These are phyloP conservation scores for Psidium guajava DNA, from an alignment of 345 rosid genomes.

Conservation along the genomic window DNA sequence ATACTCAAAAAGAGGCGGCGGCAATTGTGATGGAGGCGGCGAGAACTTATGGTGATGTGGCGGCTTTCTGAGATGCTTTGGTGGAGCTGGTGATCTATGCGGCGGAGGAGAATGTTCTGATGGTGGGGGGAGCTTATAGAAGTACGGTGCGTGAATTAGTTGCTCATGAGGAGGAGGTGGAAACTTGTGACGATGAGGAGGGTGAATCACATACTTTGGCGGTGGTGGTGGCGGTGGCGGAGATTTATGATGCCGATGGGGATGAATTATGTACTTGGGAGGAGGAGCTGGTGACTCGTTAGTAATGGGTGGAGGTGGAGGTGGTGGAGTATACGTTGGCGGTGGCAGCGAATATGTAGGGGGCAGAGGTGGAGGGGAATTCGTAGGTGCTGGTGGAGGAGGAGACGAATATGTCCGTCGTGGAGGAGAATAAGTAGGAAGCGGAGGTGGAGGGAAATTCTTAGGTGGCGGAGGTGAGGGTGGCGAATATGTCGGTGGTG, in stretches of 20 bases:
- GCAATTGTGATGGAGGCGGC: not conserved
- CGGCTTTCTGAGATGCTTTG: not conserved
- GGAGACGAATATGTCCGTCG: not conserved
- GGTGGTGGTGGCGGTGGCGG: not conserved
- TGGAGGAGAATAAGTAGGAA: not conserved
- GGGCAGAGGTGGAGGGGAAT: not conserved
- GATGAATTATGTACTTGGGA: not conserved
- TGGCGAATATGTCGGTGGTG: not conserved
- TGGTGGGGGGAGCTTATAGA: not conserved
- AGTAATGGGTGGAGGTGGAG: not conserved
- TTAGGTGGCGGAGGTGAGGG: not conserved
- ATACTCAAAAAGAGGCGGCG: not conserved
- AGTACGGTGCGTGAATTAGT: not conserved
- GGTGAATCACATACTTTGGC: not conserved
- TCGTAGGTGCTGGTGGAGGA: not conserved
- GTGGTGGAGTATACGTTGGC: not conserved
- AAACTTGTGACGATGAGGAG: not conserved
- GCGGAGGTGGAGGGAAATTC: not conserved
- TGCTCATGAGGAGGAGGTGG: not conserved
- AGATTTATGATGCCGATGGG: not conserved
- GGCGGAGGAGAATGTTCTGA: not conserved
- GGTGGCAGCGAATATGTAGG: not conserved
- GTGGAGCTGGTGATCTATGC: not conserved
- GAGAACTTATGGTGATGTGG: not conserved
- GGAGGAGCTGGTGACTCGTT: not conserved